Percentiles rank a stretch among this genome's conserved stretches.
phyloP scores from a whole-genome alignment of 2,329 filamentous ascomycete species.

The Dryadomyces sulphureus region DNA sequence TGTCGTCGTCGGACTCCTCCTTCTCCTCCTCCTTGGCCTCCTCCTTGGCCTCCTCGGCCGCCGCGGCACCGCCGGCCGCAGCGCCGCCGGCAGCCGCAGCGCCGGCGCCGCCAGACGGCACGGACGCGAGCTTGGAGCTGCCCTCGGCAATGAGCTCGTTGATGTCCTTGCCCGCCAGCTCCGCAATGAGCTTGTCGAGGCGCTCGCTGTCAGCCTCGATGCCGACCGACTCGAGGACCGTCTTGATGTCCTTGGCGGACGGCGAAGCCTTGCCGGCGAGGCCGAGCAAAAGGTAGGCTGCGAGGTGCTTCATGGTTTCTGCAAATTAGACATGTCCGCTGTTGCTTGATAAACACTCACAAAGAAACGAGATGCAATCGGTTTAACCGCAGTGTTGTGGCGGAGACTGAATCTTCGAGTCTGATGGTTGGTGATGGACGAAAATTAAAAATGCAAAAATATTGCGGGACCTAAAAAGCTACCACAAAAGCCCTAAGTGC shows the following conservation, averaged over 20 bases:
- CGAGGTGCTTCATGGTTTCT: slow-evolving; percentile 99
- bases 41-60: slow-evolving; percentile 11
- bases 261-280: slow-evolving; percentile 87
- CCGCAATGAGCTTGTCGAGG: slow-evolving; percentile 70
- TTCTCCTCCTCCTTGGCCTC: slow-evolving; percentile 27
- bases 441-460: not conserved
- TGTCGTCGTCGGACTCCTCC: slow-evolving; percentile 61
- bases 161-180: slow-evolving; percentile 88
- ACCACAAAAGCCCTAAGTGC: slow-evolving; percentile 2
- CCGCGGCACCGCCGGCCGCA: slow-evolving; percentile 40
- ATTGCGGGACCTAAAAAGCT: not conserved
- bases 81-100: slow-evolving; percentile 49
- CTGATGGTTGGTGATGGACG: slow-evolving; percentile 15
- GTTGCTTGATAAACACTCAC: slow-evolving; percentile 17
- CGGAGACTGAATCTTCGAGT: slow-evolving; percentile 99
- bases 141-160: slow-evolving; percentile 84
- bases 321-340: too few relatives aligned
- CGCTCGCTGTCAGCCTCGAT: slow-evolving; percentile 87
- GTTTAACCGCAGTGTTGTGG: slow-evolving; percentile 87
- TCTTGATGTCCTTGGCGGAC: slow-evolving; percentile 73
- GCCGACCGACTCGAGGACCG: slow-evolving; percentile 81
- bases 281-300: slow-evolving; percentile 93
- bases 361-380: slow-evolving; percentile 92
- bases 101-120: slow-evolving; percentile 80
- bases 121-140: slow-evolving; percentile 87